Evolutionary conservation across 1,284 basidiomycete species (phyloP).

Genomic region (Leccinum pachyderme): DNA sequence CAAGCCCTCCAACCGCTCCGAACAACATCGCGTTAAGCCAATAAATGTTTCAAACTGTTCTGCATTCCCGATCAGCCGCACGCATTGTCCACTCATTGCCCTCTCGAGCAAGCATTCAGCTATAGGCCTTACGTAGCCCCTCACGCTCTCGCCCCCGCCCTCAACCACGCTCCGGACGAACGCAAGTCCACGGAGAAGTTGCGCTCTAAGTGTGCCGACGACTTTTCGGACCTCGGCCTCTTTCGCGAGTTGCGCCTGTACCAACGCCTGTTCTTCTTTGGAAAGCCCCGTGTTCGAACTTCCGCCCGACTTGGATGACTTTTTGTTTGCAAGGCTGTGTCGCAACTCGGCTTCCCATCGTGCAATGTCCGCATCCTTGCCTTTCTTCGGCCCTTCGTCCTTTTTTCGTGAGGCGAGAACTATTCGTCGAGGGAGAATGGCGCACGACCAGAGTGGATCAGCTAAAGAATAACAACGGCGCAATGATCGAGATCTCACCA

Average conservation of each 20-base stretch:
- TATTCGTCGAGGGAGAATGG: conserved; percentile 26
- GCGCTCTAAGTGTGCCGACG: conserved; percentile 54
- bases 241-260: conserved; percentile 78
- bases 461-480: neutral
- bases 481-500: conserved; percentile 44
- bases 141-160: conserved; percentile 44
- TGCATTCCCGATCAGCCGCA: conserved; percentile 55
- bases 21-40: conserved; percentile 61
- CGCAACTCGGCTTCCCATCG: conserved; percentile 95
- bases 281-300: conserved; percentile 46
- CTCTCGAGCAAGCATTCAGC: conserved; percentile 64
- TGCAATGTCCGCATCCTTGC: conserved; percentile 83
- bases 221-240: conserved; percentile 66
- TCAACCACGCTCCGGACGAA: conserved; percentile 62
- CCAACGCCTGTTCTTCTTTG: conserved; percentile 79
- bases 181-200: conserved; percentile 65
- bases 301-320: conserved; percentile 31
- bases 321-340: conserved; percentile 79
- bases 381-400: conserved; percentile 60
- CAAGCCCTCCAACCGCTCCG: conserved; percentile 69
- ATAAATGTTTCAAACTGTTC: conserved; percentile 72
- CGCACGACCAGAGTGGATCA: neutral
- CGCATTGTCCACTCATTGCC: conserved; percentile 52
- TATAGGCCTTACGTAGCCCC: conserved; percentile 54
- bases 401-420: conserved; percentile 66